Percentiles rank a stretch among this genome's conserved stretches.
phyloP scores from a whole-genome alignment of 2,329 filamentous ascomycete genomes.

The Ceratocystis eucalypticola region DNA sequence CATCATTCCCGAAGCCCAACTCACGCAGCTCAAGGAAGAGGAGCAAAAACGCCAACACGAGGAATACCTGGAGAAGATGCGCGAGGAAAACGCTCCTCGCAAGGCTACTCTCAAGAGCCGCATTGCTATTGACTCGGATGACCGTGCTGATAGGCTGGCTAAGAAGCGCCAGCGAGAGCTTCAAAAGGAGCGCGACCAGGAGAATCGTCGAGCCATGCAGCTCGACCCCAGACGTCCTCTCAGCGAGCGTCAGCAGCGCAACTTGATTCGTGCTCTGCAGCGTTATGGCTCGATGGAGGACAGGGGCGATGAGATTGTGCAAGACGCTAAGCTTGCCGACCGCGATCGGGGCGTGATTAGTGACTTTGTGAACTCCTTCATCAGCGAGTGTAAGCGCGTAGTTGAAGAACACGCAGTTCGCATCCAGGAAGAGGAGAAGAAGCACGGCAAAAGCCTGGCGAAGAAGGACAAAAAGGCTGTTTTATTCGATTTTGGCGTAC shows the following conservation, averaged over 20 bases:
- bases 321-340: constrained; percentile 70
- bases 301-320: constrained; percentile 71
- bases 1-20: constrained; percentile 87
- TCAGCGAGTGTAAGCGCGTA: constrained; percentile 42
- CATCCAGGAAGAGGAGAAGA: constrained; percentile 69
- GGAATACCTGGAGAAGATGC: constrained; percentile 64
- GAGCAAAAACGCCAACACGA: constrained; percentile 76
- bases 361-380: constrained; percentile 61
- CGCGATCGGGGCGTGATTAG: constrained; percentile 72
- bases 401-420: constrained; percentile 55
- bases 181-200: constrained; percentile 57
- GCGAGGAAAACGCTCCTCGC: constrained; percentile 76
- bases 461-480: constrained; percentile 98
- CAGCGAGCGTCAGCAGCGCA: constrained; percentile 82
- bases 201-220: constrained; percentile 59
- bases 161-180: constrained; percentile 54
- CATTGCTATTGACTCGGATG: constrained; percentile 44
- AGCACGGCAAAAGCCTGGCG: constrained; percentile 65
- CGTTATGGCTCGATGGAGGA: constrained; percentile 85
- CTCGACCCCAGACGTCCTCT: constrained; percentile 80
- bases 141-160: constrained; percentile 49
- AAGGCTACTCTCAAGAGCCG: constrained; percentile 50
- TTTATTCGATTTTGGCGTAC: constrained; percentile 81
- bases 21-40: constrained; percentile 78
- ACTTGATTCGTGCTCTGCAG: constrained; percentile 80